A percentile compares a stretch with the other conserved stretches of the same genome.
phyloP scores from a whole-genome alignment of 257 asterid species.

The Capsicum rhomboideum region DNA sequence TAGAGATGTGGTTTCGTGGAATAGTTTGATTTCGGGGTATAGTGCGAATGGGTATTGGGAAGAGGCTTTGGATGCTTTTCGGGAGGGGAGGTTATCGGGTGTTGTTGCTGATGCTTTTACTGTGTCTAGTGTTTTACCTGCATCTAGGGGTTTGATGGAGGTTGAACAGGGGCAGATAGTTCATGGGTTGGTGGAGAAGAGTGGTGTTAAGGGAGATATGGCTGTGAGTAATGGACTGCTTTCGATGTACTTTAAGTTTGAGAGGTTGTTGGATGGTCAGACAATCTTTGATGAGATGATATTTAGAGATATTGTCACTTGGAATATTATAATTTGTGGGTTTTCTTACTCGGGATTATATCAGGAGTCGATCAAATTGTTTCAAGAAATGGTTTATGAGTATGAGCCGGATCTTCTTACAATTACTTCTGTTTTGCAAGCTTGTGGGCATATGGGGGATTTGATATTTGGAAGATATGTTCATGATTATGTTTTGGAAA shows the following conservation, averaged over 20 bases:
- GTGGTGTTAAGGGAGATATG: constrained; percentile 41
- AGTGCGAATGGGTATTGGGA: constrained; percentile 53
- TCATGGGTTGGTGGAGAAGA: constrained; percentile 60
- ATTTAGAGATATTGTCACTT: constrained; percentile 50
- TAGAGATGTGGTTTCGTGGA: constrained; percentile 76
- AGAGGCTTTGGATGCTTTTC: constrained; percentile 48
- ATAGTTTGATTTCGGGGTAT: constrained; percentile 71
- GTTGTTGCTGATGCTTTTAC: constrained; percentile 51
- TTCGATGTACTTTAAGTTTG: constrained; percentile 63
- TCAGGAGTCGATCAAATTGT: constrained; percentile 45
- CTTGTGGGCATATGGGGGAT: constrained; percentile 61
- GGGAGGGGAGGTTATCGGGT: constrained; percentile 26
- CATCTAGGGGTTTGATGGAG: constrained; percentile 57
- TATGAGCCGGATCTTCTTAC: constrained; percentile 61
- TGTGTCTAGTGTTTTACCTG: constrained; percentile 38
- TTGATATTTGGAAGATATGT: constrained; percentile 45
- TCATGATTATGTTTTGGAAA: constrained; percentile 52
- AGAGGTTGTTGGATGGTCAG: constrained; percentile 29
- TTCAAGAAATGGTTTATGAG: constrained; percentile 38
- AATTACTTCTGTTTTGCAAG: constrained; percentile 51
- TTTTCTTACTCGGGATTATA: constrained; percentile 38
- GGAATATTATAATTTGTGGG: constrained; percentile 75
- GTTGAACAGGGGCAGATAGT: constrained; percentile 46
- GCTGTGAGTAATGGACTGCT: constrained; percentile 51
- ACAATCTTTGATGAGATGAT: constrained; percentile 53